These are phyloP conservation scores for Coniella vitis DNA, from an alignment of 2,329 filamentous ascomycete species.

Conservation along the genomic window DNA sequence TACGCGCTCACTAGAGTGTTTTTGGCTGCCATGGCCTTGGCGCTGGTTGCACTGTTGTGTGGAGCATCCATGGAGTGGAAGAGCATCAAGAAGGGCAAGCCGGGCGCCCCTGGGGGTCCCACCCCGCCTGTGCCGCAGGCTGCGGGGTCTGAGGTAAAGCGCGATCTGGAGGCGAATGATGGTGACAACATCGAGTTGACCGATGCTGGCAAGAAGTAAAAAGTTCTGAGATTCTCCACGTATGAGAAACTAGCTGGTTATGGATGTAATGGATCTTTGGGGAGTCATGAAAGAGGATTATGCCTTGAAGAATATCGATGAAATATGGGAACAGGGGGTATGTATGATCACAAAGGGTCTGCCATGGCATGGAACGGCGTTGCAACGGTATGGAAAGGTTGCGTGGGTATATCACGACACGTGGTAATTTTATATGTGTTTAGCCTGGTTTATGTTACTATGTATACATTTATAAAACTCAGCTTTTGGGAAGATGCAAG, in stretches of 20 bases:
- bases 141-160: neutral
- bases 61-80: conserved; percentile 59
- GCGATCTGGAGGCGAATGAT: neutral
- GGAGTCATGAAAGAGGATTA: too few relatives aligned
- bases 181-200: neutral
- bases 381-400: too few relatives aligned
- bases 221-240: neutral
- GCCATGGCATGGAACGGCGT: too few relatives aligned
- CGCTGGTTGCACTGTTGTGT: conserved; percentile 48
- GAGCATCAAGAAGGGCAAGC: conserved; percentile 51
- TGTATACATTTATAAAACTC: too few relatives aligned
- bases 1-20: conserved; percentile 55
- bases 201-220: neutral
- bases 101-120: conserved; percentile 7
- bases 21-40: conserved; percentile 52
- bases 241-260: too few relatives aligned
- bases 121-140: neutral
- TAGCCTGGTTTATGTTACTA: too few relatives aligned
- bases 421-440: too few relatives aligned
- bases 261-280: neutral
- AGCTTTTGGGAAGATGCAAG: too few relatives aligned
- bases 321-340: too few relatives aligned
- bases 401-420: too few relatives aligned
- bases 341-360: too few relatives aligned
- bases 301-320: too few relatives aligned